These are phyloP conservation scores for Fusarium nurragi DNA, from an alignment of 2,329 filamentous ascomycete species.

Conservation along the genomic window DNA sequence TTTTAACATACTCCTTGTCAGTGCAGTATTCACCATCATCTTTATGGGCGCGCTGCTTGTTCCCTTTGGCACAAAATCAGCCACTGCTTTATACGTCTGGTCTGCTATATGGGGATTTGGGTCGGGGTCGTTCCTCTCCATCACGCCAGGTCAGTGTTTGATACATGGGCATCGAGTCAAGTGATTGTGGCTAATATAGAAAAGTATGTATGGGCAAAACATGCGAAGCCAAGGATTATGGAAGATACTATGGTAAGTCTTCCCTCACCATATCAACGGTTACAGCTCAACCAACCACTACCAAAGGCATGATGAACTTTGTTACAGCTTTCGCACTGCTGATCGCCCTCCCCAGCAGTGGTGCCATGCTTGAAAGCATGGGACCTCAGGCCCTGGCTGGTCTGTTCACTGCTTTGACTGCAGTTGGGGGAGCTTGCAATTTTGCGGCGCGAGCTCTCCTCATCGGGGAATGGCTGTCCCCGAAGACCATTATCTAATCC, in stretches of 20 bases:
- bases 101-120: constrained; percentile 60
- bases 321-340: constrained; percentile 57
- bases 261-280: no score
- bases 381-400: constrained; percentile 56
- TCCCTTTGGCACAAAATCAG: constrained; percentile 53
- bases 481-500: constrained; percentile 29
- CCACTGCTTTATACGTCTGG: constrained; percentile 55
- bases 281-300: neutral
- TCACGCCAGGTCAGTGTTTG: constrained; percentile 45
- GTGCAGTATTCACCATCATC: constrained; percentile 49
- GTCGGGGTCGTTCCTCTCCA: constrained; percentile 58
- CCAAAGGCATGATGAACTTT: constrained; percentile 56
- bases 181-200: neutral
- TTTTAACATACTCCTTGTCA: constrained; percentile 51
- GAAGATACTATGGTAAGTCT: constrained; percentile 50
- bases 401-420: constrained; percentile 56
- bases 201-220: constrained; percentile 58
- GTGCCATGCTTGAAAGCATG: constrained; percentile 56
- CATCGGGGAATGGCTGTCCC: constrained; percentile 39
- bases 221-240: constrained; percentile 58
- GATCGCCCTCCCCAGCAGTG: constrained; percentile 57
- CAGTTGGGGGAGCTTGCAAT: constrained; percentile 49
- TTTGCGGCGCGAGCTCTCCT: constrained; percentile 44
- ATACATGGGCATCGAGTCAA: fast-evolving
- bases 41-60: constrained; percentile 56